Base-by-base conservation (phyloP, 345 rosid genomes). In the Hirschfeldia incana region DNA sequence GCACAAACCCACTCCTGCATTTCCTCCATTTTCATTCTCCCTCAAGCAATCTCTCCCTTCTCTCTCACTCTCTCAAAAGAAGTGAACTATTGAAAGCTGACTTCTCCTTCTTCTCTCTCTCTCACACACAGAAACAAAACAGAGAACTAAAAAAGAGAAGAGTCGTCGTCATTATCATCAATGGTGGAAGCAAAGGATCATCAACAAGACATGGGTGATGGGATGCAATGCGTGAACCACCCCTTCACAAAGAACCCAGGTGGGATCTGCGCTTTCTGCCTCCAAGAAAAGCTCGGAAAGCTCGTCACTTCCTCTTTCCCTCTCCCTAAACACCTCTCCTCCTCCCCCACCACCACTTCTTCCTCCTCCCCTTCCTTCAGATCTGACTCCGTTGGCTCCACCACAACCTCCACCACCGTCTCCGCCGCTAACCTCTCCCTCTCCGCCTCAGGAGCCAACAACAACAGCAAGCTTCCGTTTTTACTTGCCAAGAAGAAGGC, bases 191-290 rank as follows among this genome's bases (percentile, higher is more conserved):
- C 1, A 86, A 81, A 67, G 5, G 97, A 89, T 4, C 81, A 33
- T 0, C 36, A 36, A 36, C 39, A 81, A 67, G 97, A 93, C 34
- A 81, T 87, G 85, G 92, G 91, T 0, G 97, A 93, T 76, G 97
- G 97, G 0, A 91, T 89, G 92, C 91, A 88, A 67, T 81, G 99
- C 75, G 77, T 85, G 77, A 86, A 90, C 57, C 98, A 93, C 81
- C 96, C 93, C 36, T 88, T 85, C 34, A 86, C 89, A 0, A 87
- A 83, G 75, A 93, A 95, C 88, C 92, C 94, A 39, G 98, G 97
- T 63, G 99, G 99, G 82, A 91, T 95, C 89, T 95, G 99, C 81
- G 99, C 97, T 63, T 89, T 93, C 80, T 95, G 99, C 76, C 98
- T 95, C 46, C 97, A 95, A 70, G 99, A 95, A 42, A 93, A 93